Base-by-base conservation (phyloP, 2,329 filamentous ascomycete species). In the Calonectria pteridis region DNA sequence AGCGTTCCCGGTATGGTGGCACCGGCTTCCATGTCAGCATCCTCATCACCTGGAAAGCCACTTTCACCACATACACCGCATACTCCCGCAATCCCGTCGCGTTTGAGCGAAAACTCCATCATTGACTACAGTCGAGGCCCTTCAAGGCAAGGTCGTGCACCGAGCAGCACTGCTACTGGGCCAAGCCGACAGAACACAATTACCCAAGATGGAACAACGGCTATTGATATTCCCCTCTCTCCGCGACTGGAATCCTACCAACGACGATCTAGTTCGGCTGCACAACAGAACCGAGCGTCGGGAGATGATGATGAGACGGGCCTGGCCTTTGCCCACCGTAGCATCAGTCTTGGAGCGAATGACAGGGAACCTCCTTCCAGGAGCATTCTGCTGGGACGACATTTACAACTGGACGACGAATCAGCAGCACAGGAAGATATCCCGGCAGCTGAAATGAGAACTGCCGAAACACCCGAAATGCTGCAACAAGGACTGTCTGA, bases 31-130 rank as follows among this genome's bases (percentile, higher is more conserved):
- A 88, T 95, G 76, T 98, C 96, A 5, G 93, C 93, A 14, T 96
- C 95, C 0, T 96, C 95, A 0, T 98, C 96, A 13, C 96, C 96
- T 1, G 95, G 94, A 71, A 98, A 98, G 80, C 95, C 95, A 0
- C 90, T 97, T 23, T 98, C 95, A 3, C 95, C 94, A 13, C 95
- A 96, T 81, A 98, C 95, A 0, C 95, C 96, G 1, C 96, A 98
- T 81, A 98, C 95, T 0, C 97, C 97, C 5, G 95, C 96, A 14
- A 95, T 98, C 33, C 96, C 96, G 26, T 98, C 96, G 10, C 91
- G 97, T n/a, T 87, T 99, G 28, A 98, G 95, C 81, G 95, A 97
- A 75, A 96, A 97, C 81, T 97, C 94, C 66, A 95, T 97, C 37
- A 84, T 84, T 46, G 84, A 85, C 67, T 83, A 85, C 58, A 76